These are phyloP conservation scores for Wickerhamiella vanderwaltii DNA, from an alignment of 805 yeast species.

Conservation along the genomic window DNA sequence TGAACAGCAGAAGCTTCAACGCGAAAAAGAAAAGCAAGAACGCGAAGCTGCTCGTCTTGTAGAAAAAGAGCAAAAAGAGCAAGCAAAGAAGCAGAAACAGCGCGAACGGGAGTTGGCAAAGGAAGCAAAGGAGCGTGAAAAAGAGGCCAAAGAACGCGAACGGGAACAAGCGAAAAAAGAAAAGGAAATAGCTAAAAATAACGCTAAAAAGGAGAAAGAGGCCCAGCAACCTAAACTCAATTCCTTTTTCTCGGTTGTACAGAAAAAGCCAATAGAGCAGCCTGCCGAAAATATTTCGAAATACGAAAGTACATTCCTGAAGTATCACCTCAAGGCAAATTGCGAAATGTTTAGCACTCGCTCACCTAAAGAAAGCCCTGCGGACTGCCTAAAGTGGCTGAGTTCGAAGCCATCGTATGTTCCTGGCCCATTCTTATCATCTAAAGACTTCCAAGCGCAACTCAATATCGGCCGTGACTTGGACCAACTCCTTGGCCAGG, in stretches of 20 bases:
- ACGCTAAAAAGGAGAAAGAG: not conserved
- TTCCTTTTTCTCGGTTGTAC: conserved; percentile 1
- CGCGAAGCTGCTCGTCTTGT: not conserved
- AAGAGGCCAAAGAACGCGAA: conserved; percentile 8
- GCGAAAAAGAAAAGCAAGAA: conserved; percentile 5
- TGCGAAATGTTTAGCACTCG: not conserved
- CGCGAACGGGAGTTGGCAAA: conserved; percentile 1
- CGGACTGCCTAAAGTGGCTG: conserved; percentile 1
- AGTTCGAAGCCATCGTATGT: not conserved
- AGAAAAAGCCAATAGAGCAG: not conserved
- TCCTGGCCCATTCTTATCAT: not conserved
- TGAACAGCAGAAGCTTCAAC: conserved; percentile 2
- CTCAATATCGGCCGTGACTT: conserved; percentile 2
- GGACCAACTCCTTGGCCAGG: not conserved
- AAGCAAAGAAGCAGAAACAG: not conserved
- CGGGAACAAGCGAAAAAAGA: not conserved
- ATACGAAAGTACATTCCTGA: not conserved
- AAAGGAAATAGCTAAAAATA: not conserved
- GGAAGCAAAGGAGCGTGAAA: conserved; percentile 1
- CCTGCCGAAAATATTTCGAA: not conserved
- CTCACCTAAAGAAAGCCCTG: not conserved
- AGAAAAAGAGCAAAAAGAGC: not conserved
- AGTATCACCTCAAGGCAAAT: not conserved
- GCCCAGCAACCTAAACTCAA: conserved; percentile 8
- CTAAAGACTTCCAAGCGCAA: not conserved